These are phyloP conservation scores for Nymphaea colorata DNA, from an alignment of 164 flowering plant species.

Conservation along the genomic window DNA sequence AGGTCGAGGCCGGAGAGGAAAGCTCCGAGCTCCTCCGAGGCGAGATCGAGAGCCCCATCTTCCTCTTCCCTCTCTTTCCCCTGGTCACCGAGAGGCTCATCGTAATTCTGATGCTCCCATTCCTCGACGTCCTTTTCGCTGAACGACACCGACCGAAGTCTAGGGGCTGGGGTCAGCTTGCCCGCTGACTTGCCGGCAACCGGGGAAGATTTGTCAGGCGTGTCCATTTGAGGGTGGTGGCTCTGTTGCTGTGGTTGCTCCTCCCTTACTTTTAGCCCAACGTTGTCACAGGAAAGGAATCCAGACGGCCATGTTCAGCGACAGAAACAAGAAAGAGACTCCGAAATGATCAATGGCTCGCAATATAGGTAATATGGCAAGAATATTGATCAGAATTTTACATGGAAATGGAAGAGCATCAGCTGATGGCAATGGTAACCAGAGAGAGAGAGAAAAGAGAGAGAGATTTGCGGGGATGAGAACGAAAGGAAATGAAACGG, in stretches of 20 bases:
- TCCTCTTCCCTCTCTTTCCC: conserved; percentile 5
- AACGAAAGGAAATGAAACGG: not conserved
- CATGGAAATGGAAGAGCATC: too few species aligned
- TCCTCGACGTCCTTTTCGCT: not conserved
- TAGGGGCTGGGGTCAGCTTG: not conserved
- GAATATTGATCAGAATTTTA: not conserved
- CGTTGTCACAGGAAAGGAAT: too few species aligned
- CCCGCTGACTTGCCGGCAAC: not conserved
- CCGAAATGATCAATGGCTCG: not conserved
- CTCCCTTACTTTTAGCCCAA: not conserved
- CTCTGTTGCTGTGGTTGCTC: not conserved
- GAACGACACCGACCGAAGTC: conserved; percentile 1
- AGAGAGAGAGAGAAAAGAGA: too few species aligned
- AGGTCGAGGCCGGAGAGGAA: conserved; percentile 5
- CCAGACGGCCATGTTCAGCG: too few species aligned
- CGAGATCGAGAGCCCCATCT: conserved; percentile 4
- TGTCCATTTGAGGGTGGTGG: not conserved
- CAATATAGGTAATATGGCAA: not conserved
- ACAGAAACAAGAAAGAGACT: not conserved
- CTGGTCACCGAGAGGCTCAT: conserved; percentile 1
- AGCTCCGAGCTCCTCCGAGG: conserved; percentile 17
- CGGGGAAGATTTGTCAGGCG: not conserved
- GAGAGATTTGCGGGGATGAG: not conserved
- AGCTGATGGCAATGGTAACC: not conserved
- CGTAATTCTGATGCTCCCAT: not conserved